These are phyloP conservation scores for Globisporangium echinulatum DNA, from an alignment of 352 stramenopile genomes.

Conservation along the genomic window DNA sequence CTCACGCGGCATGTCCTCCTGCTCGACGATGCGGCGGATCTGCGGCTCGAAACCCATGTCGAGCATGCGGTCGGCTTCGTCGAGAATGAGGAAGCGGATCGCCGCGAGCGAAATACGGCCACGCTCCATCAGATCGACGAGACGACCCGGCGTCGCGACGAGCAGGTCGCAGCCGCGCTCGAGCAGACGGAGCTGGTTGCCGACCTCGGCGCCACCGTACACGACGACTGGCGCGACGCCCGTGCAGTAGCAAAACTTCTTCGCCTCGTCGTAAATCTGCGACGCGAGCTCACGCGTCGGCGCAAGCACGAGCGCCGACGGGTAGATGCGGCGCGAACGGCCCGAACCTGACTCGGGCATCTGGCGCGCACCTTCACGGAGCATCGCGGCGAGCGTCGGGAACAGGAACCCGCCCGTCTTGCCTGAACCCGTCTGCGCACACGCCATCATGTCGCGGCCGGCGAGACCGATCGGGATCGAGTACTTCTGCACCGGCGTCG, in stretches of 20 bases:
- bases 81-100: conserved; percentile 96
- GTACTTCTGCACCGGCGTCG: conserved; percentile 99
- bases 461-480: conserved; percentile 94
- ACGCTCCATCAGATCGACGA: conserved; percentile 96
- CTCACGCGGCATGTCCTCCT: conserved; percentile 95
- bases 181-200: conserved; percentile 79
- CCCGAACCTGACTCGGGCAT: conserved; percentile 39
- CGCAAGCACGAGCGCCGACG: conserved; percentile 89
- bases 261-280: conserved; percentile 95
- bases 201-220: conserved; percentile 92
- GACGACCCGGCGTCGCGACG: conserved; percentile 94
- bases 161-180: conserved; percentile 95
- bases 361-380: conserved; percentile 71
- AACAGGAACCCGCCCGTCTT: conserved; percentile 97
- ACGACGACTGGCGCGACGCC: conserved; percentile 92
- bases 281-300: conserved; percentile 93
- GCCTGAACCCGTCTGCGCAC: conserved; percentile 97
- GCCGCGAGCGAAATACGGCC: conserved; percentile 85
- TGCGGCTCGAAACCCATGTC: conserved; percentile 99
- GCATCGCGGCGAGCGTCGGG: conserved; percentile 95
- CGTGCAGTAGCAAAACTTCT: conserved; percentile 96
- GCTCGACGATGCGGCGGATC: conserved; percentile 98
- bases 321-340: conserved; percentile 85
- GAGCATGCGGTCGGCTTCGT: conserved; percentile 99
- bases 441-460: conserved; percentile 98